Conservation (phyloP, 2,329 filamentous ascomycete genomes). For the Ophiostoma ulmi region DNA sequence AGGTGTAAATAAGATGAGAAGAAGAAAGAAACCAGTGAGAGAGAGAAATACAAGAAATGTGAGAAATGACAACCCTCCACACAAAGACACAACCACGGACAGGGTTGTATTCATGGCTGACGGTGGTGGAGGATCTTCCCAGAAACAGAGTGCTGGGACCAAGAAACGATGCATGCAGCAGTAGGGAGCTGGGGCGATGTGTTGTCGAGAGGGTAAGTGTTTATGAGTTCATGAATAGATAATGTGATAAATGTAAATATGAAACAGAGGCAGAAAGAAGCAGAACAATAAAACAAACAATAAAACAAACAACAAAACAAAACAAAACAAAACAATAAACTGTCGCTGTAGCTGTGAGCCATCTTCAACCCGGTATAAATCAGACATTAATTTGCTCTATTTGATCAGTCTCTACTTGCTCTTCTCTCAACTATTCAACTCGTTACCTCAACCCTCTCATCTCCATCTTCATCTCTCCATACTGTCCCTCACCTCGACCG, state of each 20-base stretch:
- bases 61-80: background rate
- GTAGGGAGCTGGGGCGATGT: background rate
- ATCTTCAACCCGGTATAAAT: too few species aligned
- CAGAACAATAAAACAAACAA: background rate
- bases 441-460: background rate
- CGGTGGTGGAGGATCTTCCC: background rate
- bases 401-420: too few species aligned
- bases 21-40: background rate
- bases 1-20: background rate
- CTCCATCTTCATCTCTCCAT: background rate
- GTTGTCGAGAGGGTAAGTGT: too few species aligned
- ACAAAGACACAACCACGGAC: background rate
- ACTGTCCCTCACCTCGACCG: background rate
- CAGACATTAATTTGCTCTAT: too few species aligned
- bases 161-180: slow-evolving; percentile 13
- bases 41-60: background rate
- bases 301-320: background rate
- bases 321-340: too few species aligned
- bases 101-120: background rate
- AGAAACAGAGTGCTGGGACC: slow-evolving; percentile 15
- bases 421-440: too few species aligned
- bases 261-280: background rate
- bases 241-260: background rate
- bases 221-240: background rate
- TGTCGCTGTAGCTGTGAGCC: too few species aligned